Percentiles rank a stretch among this genome's conserved stretches.
These are phyloP conservation scores for Tylopilus rubrobrunneus DNA, from an alignment of 768 basidiomycete genomes.

Conservation along the genomic window DNA sequence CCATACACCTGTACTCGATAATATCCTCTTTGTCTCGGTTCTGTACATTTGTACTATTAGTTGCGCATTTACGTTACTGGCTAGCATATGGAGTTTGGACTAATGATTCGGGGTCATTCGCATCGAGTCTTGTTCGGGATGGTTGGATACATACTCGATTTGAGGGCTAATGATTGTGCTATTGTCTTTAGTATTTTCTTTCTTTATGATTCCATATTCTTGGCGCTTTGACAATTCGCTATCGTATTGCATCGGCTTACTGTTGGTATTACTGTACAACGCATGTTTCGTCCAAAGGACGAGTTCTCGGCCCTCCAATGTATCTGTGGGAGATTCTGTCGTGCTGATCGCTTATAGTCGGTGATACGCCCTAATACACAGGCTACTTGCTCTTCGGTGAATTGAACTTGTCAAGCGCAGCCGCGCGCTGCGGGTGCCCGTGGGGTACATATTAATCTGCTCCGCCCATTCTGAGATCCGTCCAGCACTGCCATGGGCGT, in stretches of 20 bases:
- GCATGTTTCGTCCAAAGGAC: constrained; percentile 12
- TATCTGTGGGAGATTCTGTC: not conserved
- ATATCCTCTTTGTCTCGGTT: constrained; percentile 22
- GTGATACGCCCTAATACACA: constrained; percentile 3
- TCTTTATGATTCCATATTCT: constrained; percentile 28
- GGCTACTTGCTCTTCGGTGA: not conserved
- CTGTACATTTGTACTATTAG: constrained; percentile 33
- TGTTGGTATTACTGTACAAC: constrained; percentile 30
- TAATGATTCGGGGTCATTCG: constrained; percentile 31
- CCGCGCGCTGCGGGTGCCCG: constrained; percentile 9
- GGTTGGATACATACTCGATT: constrained; percentile 28
- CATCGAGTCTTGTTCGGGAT: constrained; percentile 28
- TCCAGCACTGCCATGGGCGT: constrained; percentile 13
- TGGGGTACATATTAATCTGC: not conserved
- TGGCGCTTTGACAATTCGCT: constrained; percentile 25
- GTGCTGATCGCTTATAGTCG: constrained; percentile 1
- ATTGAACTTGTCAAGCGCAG: not conserved
- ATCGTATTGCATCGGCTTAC: constrained; percentile 29
- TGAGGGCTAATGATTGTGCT: constrained; percentile 30
- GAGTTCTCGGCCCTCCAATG: not conserved
- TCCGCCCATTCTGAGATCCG: constrained; percentile 22
- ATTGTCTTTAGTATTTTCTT: constrained; percentile 17
- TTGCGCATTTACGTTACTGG: constrained; percentile 34
- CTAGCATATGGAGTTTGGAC: constrained; percentile 32
- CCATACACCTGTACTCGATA: constrained; percentile 33